Conservation (phyloP, 2,329 filamentous ascomycete genomes). For the Colletotrichum theobromicola region DNA sequence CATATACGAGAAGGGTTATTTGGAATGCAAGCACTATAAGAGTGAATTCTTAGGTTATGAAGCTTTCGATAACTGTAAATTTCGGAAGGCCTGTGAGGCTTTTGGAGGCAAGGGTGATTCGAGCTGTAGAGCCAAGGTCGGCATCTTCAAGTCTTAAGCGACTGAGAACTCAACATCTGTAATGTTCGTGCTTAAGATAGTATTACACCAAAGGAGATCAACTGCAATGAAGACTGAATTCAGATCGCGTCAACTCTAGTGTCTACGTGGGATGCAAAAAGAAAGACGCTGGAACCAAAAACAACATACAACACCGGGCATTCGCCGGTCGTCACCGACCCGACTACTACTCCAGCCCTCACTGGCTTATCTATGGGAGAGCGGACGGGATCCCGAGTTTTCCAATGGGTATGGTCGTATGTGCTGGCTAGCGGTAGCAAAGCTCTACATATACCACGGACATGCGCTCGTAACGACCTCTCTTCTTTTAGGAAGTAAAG, state of each 20-base stretch:
- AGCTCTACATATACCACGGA: not conserved
- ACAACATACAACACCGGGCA: not conserved
- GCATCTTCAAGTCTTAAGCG: not conserved
- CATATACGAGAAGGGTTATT: not conserved
- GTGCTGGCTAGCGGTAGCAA: accelerated
- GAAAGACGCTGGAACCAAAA: not conserved
- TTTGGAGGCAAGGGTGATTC: not conserved
- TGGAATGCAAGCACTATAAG: not conserved
- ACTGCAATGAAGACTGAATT: not conserved
- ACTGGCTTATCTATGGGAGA: not conserved
- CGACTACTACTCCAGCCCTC: not conserved
- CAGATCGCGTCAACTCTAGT: no score
- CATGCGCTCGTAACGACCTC: no score
- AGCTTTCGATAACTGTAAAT: not conserved
- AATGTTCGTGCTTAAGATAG: no score
- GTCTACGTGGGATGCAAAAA: not conserved
- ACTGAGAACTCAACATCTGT: not conserved
- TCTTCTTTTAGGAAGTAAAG: no score
- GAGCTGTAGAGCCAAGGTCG: not conserved
- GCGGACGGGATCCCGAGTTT: not conserved
- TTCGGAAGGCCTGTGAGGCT: not conserved
- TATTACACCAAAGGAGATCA: no score
- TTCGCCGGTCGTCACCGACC: not conserved
- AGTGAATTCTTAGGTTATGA: not conserved
- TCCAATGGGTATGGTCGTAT: not conserved